phyloP scores from a whole-genome alignment of 257 asterid genomes.

The Solanum habrochaites region DNA sequence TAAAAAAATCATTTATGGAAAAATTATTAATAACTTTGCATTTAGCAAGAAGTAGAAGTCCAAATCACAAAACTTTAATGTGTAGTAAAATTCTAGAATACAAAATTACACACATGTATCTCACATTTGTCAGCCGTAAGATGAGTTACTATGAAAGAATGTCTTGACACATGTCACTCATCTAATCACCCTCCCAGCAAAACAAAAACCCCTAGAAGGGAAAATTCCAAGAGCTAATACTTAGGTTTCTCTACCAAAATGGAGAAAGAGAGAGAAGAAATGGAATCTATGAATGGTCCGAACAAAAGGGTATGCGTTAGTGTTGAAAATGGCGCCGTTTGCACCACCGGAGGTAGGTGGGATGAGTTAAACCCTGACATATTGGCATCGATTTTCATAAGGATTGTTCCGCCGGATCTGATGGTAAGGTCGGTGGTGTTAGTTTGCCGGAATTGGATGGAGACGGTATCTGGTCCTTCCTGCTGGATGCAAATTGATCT shows the following conservation, averaged over 20 bases:
- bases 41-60: background rate
- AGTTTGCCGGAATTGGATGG: constrained; percentile 10
- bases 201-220: background rate
- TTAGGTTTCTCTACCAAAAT: background rate
- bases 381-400: background rate
- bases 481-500: constrained; percentile 13
- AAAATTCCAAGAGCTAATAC: background rate
- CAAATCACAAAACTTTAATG: background rate
- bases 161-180: background rate
- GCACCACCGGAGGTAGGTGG: background rate
- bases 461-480: constrained; percentile 1
- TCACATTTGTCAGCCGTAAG: background rate
- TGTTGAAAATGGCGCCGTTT: background rate
- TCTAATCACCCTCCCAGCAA: background rate
- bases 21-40: background rate
- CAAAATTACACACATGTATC: background rate
- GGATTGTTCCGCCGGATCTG: background rate
- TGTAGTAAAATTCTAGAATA: background rate
- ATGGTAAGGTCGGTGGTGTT: background rate
- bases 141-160: background rate
- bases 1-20: background rate
- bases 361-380: background rate
- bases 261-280: background rate
- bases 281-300: background rate
- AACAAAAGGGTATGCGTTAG: background rate